phyloP scores from a whole-genome alignment of 164 flowering plant species.

The Cinnamomum chago region DNA sequence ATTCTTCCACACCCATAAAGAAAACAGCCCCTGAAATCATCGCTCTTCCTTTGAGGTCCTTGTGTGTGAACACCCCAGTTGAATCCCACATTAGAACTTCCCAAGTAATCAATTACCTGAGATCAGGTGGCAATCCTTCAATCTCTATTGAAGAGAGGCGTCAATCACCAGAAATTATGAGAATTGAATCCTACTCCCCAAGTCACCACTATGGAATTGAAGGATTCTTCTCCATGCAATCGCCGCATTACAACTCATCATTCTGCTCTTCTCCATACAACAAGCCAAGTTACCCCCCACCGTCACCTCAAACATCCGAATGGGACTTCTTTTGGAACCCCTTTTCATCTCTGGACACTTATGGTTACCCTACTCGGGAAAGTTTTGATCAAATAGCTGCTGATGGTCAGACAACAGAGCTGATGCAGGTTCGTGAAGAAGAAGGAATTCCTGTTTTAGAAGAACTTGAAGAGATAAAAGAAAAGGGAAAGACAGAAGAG shows the following conservation, averaged over 20 bases:
- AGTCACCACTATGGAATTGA: conserved; percentile 57
- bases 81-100: conserved; percentile 33
- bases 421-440: conserved; percentile 75
- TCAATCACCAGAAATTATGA: conserved; percentile 64
- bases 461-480: conserved; percentile 47
- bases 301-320: conserved; percentile 63
- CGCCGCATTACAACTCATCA: conserved; percentile 41
- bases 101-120: conserved; percentile 46
- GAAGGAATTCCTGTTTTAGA: conserved; percentile 95
- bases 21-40: conserved; percentile 51
- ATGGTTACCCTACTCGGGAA: conserved; percentile 52
- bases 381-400: conserved; percentile 41
- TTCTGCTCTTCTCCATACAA: conserved; percentile 41
- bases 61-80: conserved; percentile 26
- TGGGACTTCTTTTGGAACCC: conserved; percentile 99
- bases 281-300: conserved; percentile 51
- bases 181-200: conserved; percentile 61
- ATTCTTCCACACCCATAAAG: conserved; percentile 54
- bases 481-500: conserved; percentile 26
- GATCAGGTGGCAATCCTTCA: conserved; percentile 67
- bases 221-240: conserved; percentile 62
- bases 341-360: conserved; percentile 75
- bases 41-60: conserved; percentile 49
- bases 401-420: conserved; percentile 64
- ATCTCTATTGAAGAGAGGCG: conserved; percentile 76